Conservation (phyloP, 306 rosid species). For the Acacia melanoxylon region DNA sequence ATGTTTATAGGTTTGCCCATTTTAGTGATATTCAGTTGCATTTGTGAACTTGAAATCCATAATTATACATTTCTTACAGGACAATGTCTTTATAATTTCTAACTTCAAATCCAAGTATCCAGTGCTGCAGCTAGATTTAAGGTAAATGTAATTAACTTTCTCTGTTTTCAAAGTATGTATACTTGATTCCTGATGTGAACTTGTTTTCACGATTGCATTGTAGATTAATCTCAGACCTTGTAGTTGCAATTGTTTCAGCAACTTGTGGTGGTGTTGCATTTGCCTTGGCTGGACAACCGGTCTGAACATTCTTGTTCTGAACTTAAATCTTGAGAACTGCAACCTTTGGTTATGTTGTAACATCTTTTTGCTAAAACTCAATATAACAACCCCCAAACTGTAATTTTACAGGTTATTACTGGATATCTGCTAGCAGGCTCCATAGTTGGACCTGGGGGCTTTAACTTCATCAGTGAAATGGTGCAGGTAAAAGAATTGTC, state of each 20-base stretch:
- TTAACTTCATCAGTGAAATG: conserved; percentile 95
- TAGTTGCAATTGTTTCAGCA: conserved; percentile 94
- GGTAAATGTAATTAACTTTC: conserved; percentile 44
- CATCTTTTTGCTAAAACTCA: conserved; percentile 19
- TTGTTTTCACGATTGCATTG: conserved; percentile 32
- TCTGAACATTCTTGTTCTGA: conserved; percentile 45
- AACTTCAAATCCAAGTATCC: conserved; percentile 94
- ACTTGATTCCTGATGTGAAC: conserved; percentile 26
- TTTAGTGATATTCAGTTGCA: not conserved
- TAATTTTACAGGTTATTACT: conserved; percentile 72
- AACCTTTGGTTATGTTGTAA: conserved; percentile 10
- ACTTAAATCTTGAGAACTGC: conserved; percentile 25
- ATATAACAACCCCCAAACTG: conserved; percentile 22
- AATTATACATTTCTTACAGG: conserved; percentile 54
- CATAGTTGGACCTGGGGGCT: conserved; percentile 93
- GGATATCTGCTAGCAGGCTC: conserved; percentile 98
- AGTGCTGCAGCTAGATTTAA: conserved; percentile 84
- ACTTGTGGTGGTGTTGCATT: conserved; percentile 97
- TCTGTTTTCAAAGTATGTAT: conserved; percentile 13
- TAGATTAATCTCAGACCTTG: conserved; percentile 93
- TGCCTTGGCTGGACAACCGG: conserved; percentile 99
- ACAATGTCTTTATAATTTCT: conserved; percentile 88
- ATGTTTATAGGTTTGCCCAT: conserved; percentile 13
- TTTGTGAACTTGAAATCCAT: conserved; percentile 11
- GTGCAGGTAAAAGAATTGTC: conserved; percentile 66